Percentiles rank a stretch among this genome's conserved stretches.
These are phyloP conservation scores for Nemania sp. DNA, from an alignment of 2,329 filamentous ascomycete genomes.

Conservation along the genomic window DNA sequence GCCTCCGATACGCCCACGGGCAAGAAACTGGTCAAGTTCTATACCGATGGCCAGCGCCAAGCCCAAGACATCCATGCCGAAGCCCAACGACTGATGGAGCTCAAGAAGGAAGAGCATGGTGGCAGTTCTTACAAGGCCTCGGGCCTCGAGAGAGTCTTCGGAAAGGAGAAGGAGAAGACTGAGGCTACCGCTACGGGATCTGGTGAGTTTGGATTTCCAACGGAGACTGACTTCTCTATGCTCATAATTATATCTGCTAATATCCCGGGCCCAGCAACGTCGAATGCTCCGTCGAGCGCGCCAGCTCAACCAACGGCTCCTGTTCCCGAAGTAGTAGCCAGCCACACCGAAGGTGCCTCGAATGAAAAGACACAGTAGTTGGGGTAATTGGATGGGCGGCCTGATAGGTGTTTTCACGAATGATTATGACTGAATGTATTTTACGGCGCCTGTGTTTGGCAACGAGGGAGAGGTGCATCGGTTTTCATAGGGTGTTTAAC, in stretches of 20 bases:
- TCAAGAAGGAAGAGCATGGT: constrained; percentile 74
- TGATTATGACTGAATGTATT: constrained; percentile 20
- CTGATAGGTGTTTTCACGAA: constrained; percentile 22
- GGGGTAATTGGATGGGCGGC: not conserved
- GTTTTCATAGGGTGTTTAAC: not conserved
- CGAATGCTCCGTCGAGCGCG: constrained; percentile 1
- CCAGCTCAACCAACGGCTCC: not conserved
- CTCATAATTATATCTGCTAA: constrained; percentile 18
- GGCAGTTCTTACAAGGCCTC: constrained; percentile 63
- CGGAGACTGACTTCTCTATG: too few relatives aligned
- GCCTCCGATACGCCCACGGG: constrained; percentile 85
- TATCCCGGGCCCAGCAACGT: not conserved
- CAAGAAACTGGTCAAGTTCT: constrained; percentile 86
- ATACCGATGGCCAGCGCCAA: constrained; percentile 82
- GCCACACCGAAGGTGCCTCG: constrained; percentile 4
- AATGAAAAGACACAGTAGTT: constrained; percentile 22
- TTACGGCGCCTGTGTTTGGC: too few relatives aligned
- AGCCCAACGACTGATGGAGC: constrained; percentile 81
- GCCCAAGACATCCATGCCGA: constrained; percentile 93
- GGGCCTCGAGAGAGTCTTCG: constrained; percentile 62
- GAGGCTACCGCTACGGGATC: constrained; percentile 19
- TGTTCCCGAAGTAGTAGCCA: constrained; percentile 1
- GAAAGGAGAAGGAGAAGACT: constrained; percentile 52
- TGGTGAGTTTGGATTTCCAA: too few relatives aligned
- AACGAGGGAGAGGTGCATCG: too few relatives aligned